Percentiles rank a stretch among this genome's conserved stretches.
These are phyloP conservation scores for Blakeslea trispora DNA, from an alignment of 371 early-diverging fungal genomes.

Conservation along the genomic window DNA sequence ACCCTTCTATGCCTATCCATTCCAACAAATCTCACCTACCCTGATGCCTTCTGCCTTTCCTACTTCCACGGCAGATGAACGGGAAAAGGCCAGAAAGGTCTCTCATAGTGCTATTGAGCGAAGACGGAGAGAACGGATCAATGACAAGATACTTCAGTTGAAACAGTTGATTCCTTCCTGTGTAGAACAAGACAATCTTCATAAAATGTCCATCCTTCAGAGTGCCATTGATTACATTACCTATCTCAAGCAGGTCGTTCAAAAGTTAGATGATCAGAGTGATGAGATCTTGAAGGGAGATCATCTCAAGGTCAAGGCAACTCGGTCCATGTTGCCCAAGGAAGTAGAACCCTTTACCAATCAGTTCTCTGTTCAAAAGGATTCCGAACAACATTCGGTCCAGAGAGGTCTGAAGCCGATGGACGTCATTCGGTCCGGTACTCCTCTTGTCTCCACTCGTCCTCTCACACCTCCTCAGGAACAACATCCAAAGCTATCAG, in stretches of 20 bases:
- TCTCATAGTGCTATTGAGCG: conserved; percentile 83
- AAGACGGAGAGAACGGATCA: conserved; percentile 76
- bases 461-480: conserved; percentile 28
- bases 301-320: conserved; percentile 27
- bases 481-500: not conserved
- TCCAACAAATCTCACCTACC: conserved; percentile 20
- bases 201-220: conserved; percentile 76
- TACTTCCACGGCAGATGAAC: conserved; percentile 39
- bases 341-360: conserved; percentile 48
- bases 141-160: conserved; percentile 60
- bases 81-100: conserved; percentile 65
- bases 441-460: conserved; percentile 13
- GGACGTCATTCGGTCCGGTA: conserved; percentile 30
- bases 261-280: conserved; percentile 35
- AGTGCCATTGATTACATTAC: conserved; percentile 74
- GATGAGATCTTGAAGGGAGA: conserved; percentile 15
- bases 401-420: conserved; percentile 32
- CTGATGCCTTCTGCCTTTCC: conserved; percentile 17
- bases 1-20: conserved; percentile 21
- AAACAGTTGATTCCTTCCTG: conserved; percentile 54
- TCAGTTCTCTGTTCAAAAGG: conserved; percentile 33
- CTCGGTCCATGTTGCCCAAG: conserved; percentile 43
- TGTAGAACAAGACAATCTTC: conserved; percentile 66
- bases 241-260: conserved; percentile 52
- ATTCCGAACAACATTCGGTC: conserved; percentile 1